Evolutionary conservation across 1,284 basidiomycete genomes (phyloP).

Genomic region (Malassezia furfur): DNA sequence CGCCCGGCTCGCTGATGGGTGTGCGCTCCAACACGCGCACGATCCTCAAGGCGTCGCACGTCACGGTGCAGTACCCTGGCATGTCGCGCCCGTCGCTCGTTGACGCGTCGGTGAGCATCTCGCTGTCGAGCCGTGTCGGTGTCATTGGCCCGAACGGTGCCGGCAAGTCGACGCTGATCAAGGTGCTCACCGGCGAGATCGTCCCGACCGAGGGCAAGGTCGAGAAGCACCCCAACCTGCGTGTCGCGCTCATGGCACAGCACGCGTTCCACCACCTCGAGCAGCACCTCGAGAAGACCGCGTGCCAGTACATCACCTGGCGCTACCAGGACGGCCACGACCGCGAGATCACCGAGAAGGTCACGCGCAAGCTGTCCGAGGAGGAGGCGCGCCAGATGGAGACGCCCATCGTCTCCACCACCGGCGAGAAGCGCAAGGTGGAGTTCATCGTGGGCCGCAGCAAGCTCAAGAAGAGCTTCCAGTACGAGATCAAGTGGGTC

Average conservation of each 20-base stretch:
- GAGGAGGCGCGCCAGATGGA: conserved; percentile 77
- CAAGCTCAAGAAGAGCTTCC: conserved; percentile 86
- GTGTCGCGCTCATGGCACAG: conserved; percentile 95
- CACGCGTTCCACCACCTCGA: conserved; percentile 54
- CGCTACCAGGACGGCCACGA: conserved; percentile 98
- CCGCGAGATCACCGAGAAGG: conserved; percentile 84
- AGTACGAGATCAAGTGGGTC: conserved; percentile 94
- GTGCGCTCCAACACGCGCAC: conserved; percentile 92
- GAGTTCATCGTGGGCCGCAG: conserved; percentile 86
- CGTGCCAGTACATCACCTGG: conserved; percentile 61
- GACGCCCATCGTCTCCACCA: conserved; percentile 79
- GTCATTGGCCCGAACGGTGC: conserved; percentile 49
- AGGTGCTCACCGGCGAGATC: conserved; percentile 89
- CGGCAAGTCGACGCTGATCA: conserved; percentile 75
- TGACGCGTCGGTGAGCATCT: conserved; percentile 83
- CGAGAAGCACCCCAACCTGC: conserved; percentile 89
- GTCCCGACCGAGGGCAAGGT: conserved; percentile 83
- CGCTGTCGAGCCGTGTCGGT: conserved; percentile 57
- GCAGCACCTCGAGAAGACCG: conserved; percentile 47
- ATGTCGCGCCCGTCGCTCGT: conserved; percentile 68
- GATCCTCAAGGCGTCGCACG: conserved; percentile 83
- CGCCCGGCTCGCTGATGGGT: conserved; percentile 92
- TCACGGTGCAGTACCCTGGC: conserved; percentile 92
- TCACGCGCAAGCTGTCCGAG: conserved; percentile 73
- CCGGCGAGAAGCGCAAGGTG: conserved; percentile 80